These are phyloP conservation scores for Echeveria elegans DNA, from an alignment of 164 flowering plant genomes.

Conservation along the genomic window DNA sequence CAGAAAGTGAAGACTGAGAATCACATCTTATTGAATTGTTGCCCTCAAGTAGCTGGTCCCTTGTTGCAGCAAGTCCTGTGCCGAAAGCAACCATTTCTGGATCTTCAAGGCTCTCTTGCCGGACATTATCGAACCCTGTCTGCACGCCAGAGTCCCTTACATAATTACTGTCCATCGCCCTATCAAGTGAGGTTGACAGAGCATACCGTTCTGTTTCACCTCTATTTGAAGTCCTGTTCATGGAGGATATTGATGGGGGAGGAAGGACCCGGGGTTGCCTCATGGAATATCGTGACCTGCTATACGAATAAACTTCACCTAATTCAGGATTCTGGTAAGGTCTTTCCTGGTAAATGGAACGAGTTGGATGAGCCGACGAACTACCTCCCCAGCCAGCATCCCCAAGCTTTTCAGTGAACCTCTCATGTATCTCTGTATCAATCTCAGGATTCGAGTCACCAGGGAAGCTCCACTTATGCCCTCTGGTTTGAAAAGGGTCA, in stretches of 20 bases:
- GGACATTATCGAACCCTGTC: slow-evolving; percentile 23
- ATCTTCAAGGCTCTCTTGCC: slow-evolving; percentile 26
- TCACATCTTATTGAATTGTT: slow-evolving; percentile 46
- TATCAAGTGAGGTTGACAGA: slow-evolving; percentile 34
- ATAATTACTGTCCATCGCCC: slow-evolving; percentile 27
- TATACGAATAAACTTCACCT: slow-evolving; percentile 53
- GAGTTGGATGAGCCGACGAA: slow-evolving; percentile 29
- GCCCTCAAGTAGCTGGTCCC: slow-evolving; percentile 25
- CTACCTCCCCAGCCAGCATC: slow-evolving; percentile 67
- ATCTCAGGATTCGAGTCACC: slow-evolving; percentile 36
- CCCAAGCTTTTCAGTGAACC: slow-evolving; percentile 38
- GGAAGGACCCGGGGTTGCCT: slow-evolving; percentile 96
- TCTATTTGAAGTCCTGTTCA: slow-evolving; percentile 36
- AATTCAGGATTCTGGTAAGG: slow-evolving; percentile 50
- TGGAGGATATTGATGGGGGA: slow-evolving; percentile 67
- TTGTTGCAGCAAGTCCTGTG: slow-evolving; percentile 21
- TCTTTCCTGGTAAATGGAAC: slow-evolving; percentile 45
- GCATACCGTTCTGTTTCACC: slow-evolving; percentile 34
- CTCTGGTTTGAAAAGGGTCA: slow-evolving; percentile 41
- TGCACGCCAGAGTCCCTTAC: slow-evolving; percentile 30
- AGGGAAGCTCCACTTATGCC: slow-evolving; percentile 51
- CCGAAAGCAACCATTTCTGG: slow-evolving; percentile 23
- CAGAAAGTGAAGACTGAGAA: slow-evolving; percentile 86
- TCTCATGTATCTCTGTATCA: slow-evolving; percentile 57
- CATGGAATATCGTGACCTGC: slow-evolving; percentile 69